Base-by-base conservation (phyloP, 495 filamentous ascomycete species). In the Aspergillus avenaceus region DNA sequence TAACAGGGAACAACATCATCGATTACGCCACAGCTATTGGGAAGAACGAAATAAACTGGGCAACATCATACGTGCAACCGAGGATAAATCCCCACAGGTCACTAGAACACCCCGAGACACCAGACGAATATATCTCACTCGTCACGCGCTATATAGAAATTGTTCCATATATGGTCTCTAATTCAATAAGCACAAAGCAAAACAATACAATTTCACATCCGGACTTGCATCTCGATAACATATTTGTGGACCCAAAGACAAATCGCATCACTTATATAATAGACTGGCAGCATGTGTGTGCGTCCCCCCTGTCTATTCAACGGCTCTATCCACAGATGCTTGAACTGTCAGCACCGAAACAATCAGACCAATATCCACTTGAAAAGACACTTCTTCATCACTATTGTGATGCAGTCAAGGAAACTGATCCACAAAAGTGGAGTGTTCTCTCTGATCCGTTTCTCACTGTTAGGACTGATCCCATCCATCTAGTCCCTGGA, bases 191-290 rank as follows among this genome's bases (percentile, higher is more conserved):
- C 50, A 19, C n/a, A n/a, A n/a, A n/a, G n/a, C n/a, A n/a, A n/a
- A n/a, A n/a, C n/a, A 58, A 59, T 52, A 51, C 42, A 14, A 21
- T 70, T 9, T 67, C 45, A 27, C 64, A 70, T 50, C 56, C 56
- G 8, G 59, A 67, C 54, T 52, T 70, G 16, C 58, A 63, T 52
- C 63, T 64, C 26, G 61, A 66, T 32, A 67, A 70, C 49, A 55
- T 70, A 14, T 70, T 66, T 34, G 54, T 67, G 14, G 59, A 70
- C 45, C 60, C 62, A 14, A 42, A 50, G 12, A 60, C 62, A 24
- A 53, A 62, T 24, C 32, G 55, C 31, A 66, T 70, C 28, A 63
- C 58, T 16, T 23, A 45, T 24, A 52, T 70, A 28, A 64, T 66
- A 24, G 63, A 66, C 54, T 67, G 61, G 62, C 62, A 70, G 48